A percentile compares a stretch with the other conserved stretches of the same genome.
These are phyloP conservation scores for Mercurialis annua DNA, from an alignment of 345 rosid genomes.

Conservation along the genomic window DNA sequence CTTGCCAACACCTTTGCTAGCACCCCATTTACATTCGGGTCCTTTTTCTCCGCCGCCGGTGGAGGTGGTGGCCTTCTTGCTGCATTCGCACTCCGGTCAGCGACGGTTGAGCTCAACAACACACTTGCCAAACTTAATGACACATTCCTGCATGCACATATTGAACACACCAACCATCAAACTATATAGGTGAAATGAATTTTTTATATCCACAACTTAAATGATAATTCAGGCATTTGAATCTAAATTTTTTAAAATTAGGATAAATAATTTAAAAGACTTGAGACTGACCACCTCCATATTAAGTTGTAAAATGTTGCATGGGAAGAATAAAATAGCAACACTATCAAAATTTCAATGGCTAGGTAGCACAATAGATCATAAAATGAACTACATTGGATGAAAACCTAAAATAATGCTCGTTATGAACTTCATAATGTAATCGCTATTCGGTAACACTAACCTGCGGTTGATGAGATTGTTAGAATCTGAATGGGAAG, in stretches of 20 bases:
- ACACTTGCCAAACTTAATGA: constrained; percentile 45
- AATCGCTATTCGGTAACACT: neutral
- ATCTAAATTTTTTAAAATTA: no score
- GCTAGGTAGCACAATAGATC: neutral
- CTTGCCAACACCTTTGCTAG: constrained; percentile 85
- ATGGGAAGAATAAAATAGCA: neutral
- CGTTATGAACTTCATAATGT: neutral
- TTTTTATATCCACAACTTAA: neutral
- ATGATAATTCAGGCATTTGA: no score
- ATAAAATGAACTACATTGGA: neutral
- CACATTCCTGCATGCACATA: constrained; percentile 30
- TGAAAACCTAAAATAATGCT: neutral
- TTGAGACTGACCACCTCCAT: neutral
- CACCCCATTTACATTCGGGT: constrained; percentile 71
- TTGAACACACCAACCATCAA: neutral
- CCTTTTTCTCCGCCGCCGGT: constrained; percentile 54
- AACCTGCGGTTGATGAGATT: constrained; percentile 45
- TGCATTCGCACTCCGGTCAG: constrained; percentile 42
- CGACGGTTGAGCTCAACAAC: constrained; percentile 40
- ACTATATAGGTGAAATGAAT: neutral
- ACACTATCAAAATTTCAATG: no score
- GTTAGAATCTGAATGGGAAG: constrained; percentile 15
- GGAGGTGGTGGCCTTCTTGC: constrained; percentile 68
- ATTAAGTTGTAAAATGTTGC: neutral
- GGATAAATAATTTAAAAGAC: no score